These are phyloP conservation scores for Halophytophthora batemanensis DNA, from an alignment of 352 stramenopile species.

Conservation along the genomic window DNA sequence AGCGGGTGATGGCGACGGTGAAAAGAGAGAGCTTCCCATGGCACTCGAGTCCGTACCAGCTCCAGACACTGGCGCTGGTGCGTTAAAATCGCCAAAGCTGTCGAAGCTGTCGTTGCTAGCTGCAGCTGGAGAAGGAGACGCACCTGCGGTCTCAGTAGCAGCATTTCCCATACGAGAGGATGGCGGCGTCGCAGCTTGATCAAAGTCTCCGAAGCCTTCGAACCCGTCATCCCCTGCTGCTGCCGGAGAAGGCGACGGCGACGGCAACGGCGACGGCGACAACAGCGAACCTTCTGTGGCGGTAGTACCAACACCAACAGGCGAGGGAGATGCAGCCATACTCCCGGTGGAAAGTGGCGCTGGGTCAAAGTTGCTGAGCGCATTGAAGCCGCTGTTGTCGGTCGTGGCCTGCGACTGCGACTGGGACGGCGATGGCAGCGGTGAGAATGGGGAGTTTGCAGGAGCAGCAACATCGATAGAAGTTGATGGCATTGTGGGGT, in stretches of 20 bases:
- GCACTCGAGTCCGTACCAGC: neutral
- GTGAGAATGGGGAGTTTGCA: conserved; percentile 23
- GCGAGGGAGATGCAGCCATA: conserved; percentile 12
- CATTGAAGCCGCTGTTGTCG: conserved; percentile 31
- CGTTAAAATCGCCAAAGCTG: conserved; percentile 23
- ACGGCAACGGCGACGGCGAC: conserved; percentile 21
- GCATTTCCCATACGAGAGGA: conserved; percentile 3
- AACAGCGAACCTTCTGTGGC: conserved; percentile 13
- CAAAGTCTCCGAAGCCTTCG: conserved; percentile 17
- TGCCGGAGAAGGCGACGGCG: conserved; percentile 16
- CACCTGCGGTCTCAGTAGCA: neutral
- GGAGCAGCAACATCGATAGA: conserved; percentile 15
- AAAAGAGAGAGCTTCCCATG: conserved; percentile 1
- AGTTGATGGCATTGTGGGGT: conserved; percentile 13
- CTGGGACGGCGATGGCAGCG: neutral
- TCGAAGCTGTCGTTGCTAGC: conserved; percentile 12
- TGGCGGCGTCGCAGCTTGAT: conserved; percentile 4
- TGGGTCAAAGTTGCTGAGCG: conserved; percentile 35
- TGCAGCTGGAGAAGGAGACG: conserved; percentile 7
- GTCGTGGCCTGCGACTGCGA: conserved; percentile 13
- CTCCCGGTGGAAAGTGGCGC: conserved; percentile 24
- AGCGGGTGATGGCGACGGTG: neutral
- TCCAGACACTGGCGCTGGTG: conserved; percentile 9
- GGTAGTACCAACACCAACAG: conserved; percentile 4
- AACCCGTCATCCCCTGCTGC: conserved; percentile 12